A percentile compares a stretch with the other conserved stretches of the same genome.
Evolutionary conservation across 2,329 filamentous ascomycete species (phyloP).

Genomic region (Talaromyces piceae): DNA sequence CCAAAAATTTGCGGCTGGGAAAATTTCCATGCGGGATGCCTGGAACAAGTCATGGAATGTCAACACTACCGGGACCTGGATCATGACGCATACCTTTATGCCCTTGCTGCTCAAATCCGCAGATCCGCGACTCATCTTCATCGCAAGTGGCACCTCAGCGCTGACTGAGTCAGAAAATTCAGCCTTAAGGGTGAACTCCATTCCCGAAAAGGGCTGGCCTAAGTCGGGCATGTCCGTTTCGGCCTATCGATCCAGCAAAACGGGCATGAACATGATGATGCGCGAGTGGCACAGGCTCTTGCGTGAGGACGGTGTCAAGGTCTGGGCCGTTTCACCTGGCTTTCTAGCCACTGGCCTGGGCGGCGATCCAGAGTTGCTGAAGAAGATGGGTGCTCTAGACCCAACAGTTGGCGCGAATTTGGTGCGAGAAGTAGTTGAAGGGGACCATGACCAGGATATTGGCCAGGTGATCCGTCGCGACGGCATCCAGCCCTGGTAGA

Average conservation of each 20-base stretch:
- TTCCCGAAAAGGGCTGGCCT: slow-evolving; percentile 33
- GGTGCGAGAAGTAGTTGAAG: slow-evolving; percentile 32
- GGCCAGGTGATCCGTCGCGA: slow-evolving; percentile 29
- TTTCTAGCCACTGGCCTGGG: slow-evolving; percentile 43
- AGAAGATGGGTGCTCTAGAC: slow-evolving; percentile 23
- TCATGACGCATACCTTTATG: slow-evolving; percentile 43
- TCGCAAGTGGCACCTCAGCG: slow-evolving; percentile 39
- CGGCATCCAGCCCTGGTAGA: slow-evolving; percentile 8
- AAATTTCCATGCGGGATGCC: slow-evolving; percentile 25
- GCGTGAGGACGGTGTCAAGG: slow-evolving; percentile 45
- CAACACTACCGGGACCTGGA: slow-evolving; percentile 45
- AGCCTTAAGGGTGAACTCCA: background rate
- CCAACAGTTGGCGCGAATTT: slow-evolving; percentile 21
- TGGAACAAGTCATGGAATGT: slow-evolving; percentile 44
- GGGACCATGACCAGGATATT: slow-evolving; percentile 33
- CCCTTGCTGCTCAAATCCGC: slow-evolving; percentile 43
- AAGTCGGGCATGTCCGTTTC: slow-evolving; percentile 21
- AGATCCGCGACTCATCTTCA: slow-evolving; percentile 42
- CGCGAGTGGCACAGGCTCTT: slow-evolving; percentile 38
- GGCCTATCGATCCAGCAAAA: slow-evolving; percentile 38
- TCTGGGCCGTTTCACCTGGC: slow-evolving; percentile 44
- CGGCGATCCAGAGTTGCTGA: slow-evolving; percentile 21
- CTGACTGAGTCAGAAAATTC: slow-evolving; percentile 19
- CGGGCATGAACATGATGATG: slow-evolving; percentile 45
- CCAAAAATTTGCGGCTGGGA: background rate